A percentile compares a stretch with the other conserved stretches of the same genome.
These are phyloP conservation scores for Neonectria neomacrospora DNA, from an alignment of 2,329 filamentous ascomycete species.

Conservation along the genomic window DNA sequence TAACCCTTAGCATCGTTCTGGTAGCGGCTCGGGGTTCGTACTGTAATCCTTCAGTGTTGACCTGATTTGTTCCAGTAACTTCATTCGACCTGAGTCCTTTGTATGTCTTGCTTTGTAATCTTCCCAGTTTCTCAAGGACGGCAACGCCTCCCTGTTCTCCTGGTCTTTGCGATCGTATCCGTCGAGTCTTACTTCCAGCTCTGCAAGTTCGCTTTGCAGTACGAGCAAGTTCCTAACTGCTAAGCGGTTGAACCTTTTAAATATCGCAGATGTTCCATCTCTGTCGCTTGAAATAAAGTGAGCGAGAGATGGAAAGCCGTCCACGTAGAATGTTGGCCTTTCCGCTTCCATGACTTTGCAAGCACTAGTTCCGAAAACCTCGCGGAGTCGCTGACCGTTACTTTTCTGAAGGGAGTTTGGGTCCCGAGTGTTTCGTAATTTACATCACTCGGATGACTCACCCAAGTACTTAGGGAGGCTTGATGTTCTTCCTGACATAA, in stretches of 20 bases:
- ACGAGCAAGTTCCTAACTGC: conserved; percentile 23
- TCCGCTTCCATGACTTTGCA: no score
- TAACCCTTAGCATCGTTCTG: background rate
- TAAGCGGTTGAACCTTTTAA: conserved; percentile 22
- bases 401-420: no score
- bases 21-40: background rate
- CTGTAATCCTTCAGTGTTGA: conserved; percentile 15
- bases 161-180: background rate
- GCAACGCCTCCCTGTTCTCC: background rate
- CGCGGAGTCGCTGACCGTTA: no score
- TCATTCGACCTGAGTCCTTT: background rate
- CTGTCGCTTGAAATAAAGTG: conserved; percentile 27
- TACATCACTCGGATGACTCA: no score
- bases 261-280: conserved; percentile 21
- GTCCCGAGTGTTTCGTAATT: no score
- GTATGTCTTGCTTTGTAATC: conserved; percentile 15
- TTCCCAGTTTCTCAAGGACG: conserved; percentile 22
- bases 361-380: no score
- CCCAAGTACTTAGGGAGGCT: no score
- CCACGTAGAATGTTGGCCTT: background rate
- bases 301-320: conserved; percentile 22
- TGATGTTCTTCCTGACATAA: no score
- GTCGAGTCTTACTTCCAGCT: background rate
- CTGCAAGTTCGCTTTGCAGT: background rate
- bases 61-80: conserved; percentile 3